Base-by-base conservation (phyloP, 371 early-diverging fungal genomes). In the Apophysomyces variabilis region DNA sequence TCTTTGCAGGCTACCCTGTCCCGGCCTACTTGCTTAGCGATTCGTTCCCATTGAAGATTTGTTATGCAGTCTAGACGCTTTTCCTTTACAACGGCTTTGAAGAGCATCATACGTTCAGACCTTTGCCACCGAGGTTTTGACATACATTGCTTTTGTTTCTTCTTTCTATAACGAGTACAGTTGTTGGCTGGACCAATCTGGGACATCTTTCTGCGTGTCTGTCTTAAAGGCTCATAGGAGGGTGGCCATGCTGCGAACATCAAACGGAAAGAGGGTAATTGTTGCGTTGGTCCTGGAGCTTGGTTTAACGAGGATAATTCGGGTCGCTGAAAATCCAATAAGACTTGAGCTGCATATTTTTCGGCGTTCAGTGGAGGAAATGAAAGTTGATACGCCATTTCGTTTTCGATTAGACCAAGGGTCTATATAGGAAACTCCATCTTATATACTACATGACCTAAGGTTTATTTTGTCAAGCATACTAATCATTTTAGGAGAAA, bases 101-200 rank as follows among this genome's bases (percentile, higher is more conserved):
- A 62, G 12, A 73, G 59, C 13, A 13, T 36, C 37, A 43, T 13
- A 5, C 70, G 57, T 35, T 73, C 74, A 4, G 59, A 38, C 18
- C 43, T 63, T 59, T 62, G 59, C 74, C 74, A 73, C n/a, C 70
- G 36, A 4, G 74, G 74, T 35, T 64, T 66, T 63, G 54, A 59
- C 32, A 57, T 54, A 14, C 54, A 18, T 37, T 47, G 63, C 54
- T 41, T 41, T 41, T 47, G 63, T 21, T 50, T 13, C 46, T 50
- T 54, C 50, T 50, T 50, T 4, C 7, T 50, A 26, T 21, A 26
- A 7, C 21, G 9, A 9, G n/a, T 6, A 9, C 21, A 21, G n/a
- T 11, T 11, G 21, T 50, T 4, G 5, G 5, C 21, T 7, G n/a
- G 54, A 7, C 8, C 11, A 1, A 5, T 50, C 9, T 21, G 9